Evolutionary conservation across 805 yeast species (phyloP).

Genomic region (Saturnispora mendoncae): DNA sequence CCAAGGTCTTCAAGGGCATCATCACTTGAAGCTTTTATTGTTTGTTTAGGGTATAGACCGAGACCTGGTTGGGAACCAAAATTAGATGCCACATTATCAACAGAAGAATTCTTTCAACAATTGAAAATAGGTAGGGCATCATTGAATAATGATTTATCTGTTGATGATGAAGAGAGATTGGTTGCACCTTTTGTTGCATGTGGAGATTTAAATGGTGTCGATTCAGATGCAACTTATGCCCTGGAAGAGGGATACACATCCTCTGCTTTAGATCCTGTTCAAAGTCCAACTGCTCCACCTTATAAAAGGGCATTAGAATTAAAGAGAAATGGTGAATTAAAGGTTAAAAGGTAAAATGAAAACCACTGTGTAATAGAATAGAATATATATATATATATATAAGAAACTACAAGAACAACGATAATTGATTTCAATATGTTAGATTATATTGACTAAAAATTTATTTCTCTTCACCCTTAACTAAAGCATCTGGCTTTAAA

Average conservation of each 20-base stretch:
- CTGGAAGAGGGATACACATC: conserved; percentile 35
- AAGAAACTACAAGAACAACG: background rate
- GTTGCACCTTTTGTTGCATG: conserved; percentile 94
- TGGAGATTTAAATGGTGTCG: conserved; percentile 78
- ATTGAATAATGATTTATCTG: conserved; percentile 37
- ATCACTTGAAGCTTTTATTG: conserved; percentile 87
- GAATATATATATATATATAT: background rate
- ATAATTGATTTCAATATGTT: too few relatives aligned
- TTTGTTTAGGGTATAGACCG: conserved; percentile 82
- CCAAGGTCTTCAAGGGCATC: conserved; percentile 95
- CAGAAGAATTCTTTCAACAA: conserved; percentile 76
- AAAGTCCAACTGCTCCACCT: conserved; percentile 94
- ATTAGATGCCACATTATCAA: conserved; percentile 41
- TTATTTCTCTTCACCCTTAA: conserved; percentile 29
- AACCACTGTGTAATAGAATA: background rate
- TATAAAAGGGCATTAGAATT: conserved; percentile 85
- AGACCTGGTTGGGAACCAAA: conserved; percentile 76
- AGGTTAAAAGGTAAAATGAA: conserved; percentile 11
- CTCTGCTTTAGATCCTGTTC: conserved; percentile 78
- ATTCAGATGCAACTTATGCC: conserved; percentile 90
- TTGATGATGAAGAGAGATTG: conserved; percentile 53
- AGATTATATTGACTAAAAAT: too few relatives aligned
- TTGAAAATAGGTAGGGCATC: conserved; percentile 46
- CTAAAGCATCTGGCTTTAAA: conserved; percentile 78
- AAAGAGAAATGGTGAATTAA: conserved; percentile 63